Evolutionary conservation across 2,329 filamentous ascomycete genomes (phyloP).

Genomic region (Stachybotrys echinatus): DNA sequence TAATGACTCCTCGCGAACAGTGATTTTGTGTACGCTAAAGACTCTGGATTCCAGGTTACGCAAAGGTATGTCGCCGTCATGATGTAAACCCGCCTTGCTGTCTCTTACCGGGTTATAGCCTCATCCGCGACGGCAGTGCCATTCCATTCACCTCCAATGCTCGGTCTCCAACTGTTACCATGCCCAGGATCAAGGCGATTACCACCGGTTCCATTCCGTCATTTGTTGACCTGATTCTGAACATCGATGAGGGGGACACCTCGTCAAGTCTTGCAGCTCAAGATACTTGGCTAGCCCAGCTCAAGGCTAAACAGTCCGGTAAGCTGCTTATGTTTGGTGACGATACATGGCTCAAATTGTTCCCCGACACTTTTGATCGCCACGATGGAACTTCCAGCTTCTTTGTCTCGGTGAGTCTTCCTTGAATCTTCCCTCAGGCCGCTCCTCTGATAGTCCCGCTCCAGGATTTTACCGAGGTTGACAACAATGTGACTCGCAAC

Average conservation of each 20-base stretch:
- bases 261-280: slow-evolving; percentile 81
- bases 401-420: slow-evolving; percentile 81
- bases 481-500: slow-evolving; percentile 94
- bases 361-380: slow-evolving; percentile 81
- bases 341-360: slow-evolving; percentile 97
- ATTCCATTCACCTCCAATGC: slow-evolving; percentile 94
- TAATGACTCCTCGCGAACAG: slow-evolving; percentile 38
- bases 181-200: slow-evolving; percentile 95
- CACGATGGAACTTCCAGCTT: slow-evolving; percentile 94
- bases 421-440: background rate
- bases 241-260: slow-evolving; percentile 91
- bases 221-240: slow-evolving; percentile 93
- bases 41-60: slow-evolving; percentile 80
- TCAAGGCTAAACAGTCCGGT: slow-evolving; percentile 66
- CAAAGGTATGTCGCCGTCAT: slow-evolving; percentile 60
- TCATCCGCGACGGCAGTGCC: slow-evolving; percentile 78
- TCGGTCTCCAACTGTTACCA: slow-evolving; percentile 94
- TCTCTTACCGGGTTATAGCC: slow-evolving; percentile 38
- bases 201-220: slow-evolving; percentile 98
- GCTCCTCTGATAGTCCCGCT: background rate
- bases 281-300: slow-evolving; percentile 94
- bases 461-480: slow-evolving; percentile 95
- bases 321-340: slow-evolving; percentile 94
- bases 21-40: slow-evolving; percentile 83
- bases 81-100: background rate